Conservation (phyloP, 2,329 filamentous ascomycete genomes). For the Colletotrichum eremochloae region DNA sequence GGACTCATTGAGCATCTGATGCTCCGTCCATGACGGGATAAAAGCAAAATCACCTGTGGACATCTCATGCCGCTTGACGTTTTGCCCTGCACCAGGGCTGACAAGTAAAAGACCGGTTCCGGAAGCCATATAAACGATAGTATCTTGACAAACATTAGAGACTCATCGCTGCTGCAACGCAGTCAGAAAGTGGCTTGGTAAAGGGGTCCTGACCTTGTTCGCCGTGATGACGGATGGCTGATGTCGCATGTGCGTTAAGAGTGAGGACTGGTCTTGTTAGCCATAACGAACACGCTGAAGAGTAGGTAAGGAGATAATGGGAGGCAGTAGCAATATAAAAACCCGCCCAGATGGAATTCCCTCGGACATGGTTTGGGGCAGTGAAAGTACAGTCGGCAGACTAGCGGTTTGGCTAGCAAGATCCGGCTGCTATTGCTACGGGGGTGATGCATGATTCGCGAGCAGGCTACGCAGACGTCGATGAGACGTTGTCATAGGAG, state of each 20-base stretch:
- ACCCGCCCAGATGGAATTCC: no score
- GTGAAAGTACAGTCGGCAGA: not conserved
- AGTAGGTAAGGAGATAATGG: not conserved
- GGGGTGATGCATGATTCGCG: slow-evolving; percentile 4
- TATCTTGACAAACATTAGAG: slow-evolving; percentile 61
- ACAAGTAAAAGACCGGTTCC: slow-evolving; percentile 73
- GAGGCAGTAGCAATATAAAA: no score
- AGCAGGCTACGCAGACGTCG: slow-evolving; percentile 11
- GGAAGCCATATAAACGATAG: slow-evolving; percentile 75
- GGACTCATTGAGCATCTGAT: slow-evolving; percentile 77
- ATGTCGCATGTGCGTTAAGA: slow-evolving; percentile 71
- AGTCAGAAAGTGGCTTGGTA: not conserved
- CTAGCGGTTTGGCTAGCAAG: not conserved
- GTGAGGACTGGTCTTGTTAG: slow-evolving; percentile 66
- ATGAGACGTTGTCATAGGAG: slow-evolving; percentile 17
- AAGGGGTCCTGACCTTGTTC: slow-evolving; percentile 67
- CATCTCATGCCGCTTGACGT: slow-evolving; percentile 68
- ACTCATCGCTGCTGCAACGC: not conserved
- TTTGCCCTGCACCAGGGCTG: slow-evolving; percentile 64
- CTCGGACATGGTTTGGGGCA: not conserved
- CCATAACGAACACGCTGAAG: slow-evolving; percentile 32
- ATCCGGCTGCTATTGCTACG: not conserved
- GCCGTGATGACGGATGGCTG: slow-evolving; percentile 77
- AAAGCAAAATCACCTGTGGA: slow-evolving; percentile 76
- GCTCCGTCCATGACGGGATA: slow-evolving; percentile 77